Base-by-base conservation (phyloP, 2,329 filamentous ascomycete genomes). In the Trichoderma koningii region DNA sequence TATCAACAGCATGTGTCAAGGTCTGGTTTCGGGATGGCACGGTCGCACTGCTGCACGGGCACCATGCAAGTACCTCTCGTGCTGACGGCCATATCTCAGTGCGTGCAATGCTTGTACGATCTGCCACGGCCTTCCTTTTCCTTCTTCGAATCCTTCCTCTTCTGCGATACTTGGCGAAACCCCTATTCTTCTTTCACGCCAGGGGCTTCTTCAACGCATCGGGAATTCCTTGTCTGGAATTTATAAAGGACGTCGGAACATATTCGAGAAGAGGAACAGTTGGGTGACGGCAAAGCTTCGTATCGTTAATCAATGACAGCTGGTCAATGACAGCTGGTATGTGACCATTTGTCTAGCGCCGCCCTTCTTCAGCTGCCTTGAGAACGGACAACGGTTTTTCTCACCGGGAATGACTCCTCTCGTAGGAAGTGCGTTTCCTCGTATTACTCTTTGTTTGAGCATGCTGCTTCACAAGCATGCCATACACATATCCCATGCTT, bases 11-110 rank as follows among this genome's bases (percentile, higher is more conserved):
- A 72, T 73, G 70, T 68, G 68, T 67, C 63, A 66, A 67, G 56
- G 70, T 69, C 68, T 70, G 65, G 59, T 69, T 71, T 69, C 70
- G 70, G 71, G 71, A 75, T 73, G 72, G 65, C 68, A 74, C 70
- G 68, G 73, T 75, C 67, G 66, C 72, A 75, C 70, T 67, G 66
- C 57, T 63, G 21, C 42, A 52, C 59, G 64, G 64, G 64, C 23
- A 53, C 62, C 53, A 44, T 59, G n/a, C n/a, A 47, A 7, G 51
- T 38, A 38, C 52, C 53, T 51, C 44, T 55, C 10, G 34, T 41
- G 21, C 61, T 51, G 53, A 50, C 41, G 38, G 61, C 30, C 55
- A 38, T 48, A 21, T 21, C 28, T 34, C 38, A 51, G 42, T 44
- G 61, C 51, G 44, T 41, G 60, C 41, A 38, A 63, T 47, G 34